Base-by-base conservation (phyloP, 768 basidiomycete species). In the Coprinopsis strossmayeri region DNA sequence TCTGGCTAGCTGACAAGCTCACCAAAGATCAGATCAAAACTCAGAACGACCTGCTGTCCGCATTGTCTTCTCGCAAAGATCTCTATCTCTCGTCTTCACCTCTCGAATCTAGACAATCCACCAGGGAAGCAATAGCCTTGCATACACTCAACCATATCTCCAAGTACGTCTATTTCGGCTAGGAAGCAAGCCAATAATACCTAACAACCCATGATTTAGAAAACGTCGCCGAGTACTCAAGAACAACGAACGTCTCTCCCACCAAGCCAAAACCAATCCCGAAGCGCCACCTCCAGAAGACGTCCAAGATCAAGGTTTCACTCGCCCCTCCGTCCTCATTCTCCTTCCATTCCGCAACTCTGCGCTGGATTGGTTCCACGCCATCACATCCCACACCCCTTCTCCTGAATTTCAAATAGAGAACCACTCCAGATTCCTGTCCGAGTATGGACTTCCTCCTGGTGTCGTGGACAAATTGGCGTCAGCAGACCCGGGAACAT, bases 301-400 rank as follows among this genome's bases (percentile, higher is more conserved):
- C 52, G 76, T 89, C 12, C 90, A 91, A 67, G 96, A 99, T 61
- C 96, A 98, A 74, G 95, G 95, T 23, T 98, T 97, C 68, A 96
- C 94, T 5, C 87, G 96, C 3, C 95, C 96, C 9, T 93, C 95
- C 17, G 73, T 95, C 24, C 87, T 99, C 39, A 69, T 99, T 54
- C 81, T 98, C 49, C 78, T 94, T 9, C 96, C 96, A 1, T 92
- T 97, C 71, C 91, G 96, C 42, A 91, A 90, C 34, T 84, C 82
- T 43, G 94, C 90, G 0, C 69, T 87, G 4, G 73, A 79, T 48
- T 97, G 94, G 90, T 69, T 93, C 53, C 72, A 74, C n/a, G 81
- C 87, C 21, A 70, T 97, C 46, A 83, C 82, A 2, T 70, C 81
- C 15, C 91, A 91, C 59, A 83, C 87, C 13, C 81, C 90, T 17